A percentile compares a stretch with the other conserved stretches of the same genome.
Evolutionary conservation across 176 grass and related monocot genomes (phyloP).

Genomic region (Saccharum officinarum): DNA sequence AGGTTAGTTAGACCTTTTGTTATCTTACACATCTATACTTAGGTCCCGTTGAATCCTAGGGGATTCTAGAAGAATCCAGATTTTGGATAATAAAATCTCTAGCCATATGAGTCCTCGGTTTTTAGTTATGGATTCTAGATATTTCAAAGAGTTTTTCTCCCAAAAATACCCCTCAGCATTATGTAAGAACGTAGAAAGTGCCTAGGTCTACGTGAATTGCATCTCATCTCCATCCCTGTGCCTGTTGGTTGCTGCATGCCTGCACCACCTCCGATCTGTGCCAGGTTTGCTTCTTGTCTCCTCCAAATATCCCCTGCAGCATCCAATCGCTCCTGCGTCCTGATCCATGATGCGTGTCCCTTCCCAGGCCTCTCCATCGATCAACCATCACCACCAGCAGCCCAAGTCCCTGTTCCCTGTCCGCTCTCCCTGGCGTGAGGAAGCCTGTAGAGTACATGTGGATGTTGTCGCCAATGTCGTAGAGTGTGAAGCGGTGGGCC

Average conservation of each 20-base stretch:
- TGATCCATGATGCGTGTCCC: background rate
- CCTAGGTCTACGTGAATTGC: background rate
- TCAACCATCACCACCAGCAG: background rate
- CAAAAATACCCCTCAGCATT: background rate
- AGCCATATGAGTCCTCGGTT: background rate
- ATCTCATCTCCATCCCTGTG: background rate
- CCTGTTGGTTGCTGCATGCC: background rate
- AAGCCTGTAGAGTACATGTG: background rate
- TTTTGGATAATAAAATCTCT: background rate
- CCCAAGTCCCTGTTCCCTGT: background rate
- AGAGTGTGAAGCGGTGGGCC: background rate
- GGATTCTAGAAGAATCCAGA: background rate
- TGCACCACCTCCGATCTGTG: background rate
- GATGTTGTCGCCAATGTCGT: background rate
- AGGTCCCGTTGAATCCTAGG: background rate
- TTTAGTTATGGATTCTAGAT: background rate
- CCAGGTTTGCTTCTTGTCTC: background rate
- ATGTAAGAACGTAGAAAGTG: background rate
- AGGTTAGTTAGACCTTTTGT: conserved; percentile 48
- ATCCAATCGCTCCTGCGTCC: background rate
- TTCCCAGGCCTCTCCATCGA: no score
- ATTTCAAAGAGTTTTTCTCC: background rate
- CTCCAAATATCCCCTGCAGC: background rate
- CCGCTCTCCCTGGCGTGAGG: background rate
- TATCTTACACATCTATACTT: conserved; percentile 4